phyloP scores from a whole-genome alignment of 306 rosid genomes.

The Medicago lupulina region DNA sequence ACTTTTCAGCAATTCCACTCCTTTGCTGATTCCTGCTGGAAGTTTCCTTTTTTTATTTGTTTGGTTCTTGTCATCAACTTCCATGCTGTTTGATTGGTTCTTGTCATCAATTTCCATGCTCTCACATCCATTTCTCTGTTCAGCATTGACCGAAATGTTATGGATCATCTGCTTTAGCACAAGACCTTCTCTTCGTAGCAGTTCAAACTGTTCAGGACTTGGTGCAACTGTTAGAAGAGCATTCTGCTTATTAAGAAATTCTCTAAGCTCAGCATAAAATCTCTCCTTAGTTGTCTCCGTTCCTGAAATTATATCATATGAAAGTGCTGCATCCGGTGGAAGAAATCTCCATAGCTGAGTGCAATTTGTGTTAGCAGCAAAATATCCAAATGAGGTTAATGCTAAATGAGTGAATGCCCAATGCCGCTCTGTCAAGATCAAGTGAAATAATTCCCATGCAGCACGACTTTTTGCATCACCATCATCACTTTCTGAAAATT shows the following conservation, averaged over 20 bases:
- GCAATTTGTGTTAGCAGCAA: slow-evolving; percentile 67
- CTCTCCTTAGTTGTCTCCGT: slow-evolving; percentile 56
- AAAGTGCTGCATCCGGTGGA: slow-evolving; percentile 80
- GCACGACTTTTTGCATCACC: slow-evolving; percentile 62
- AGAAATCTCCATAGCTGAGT: slow-evolving; percentile 82
- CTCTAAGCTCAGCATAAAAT: slow-evolving; percentile 67
- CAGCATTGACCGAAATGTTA: slow-evolving; percentile 50
- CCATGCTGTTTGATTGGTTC: slow-evolving; percentile 49
- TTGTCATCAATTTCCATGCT: slow-evolving; percentile 56
- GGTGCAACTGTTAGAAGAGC: slow-evolving; percentile 63
- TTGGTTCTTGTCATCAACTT: slow-evolving; percentile 48
- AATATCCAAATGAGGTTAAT: slow-evolving; percentile 74
- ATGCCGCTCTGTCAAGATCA: slow-evolving; percentile 78
- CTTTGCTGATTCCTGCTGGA: slow-evolving; percentile 71
- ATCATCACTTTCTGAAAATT: slow-evolving; percentile 60
- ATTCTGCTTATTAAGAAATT: slow-evolving; percentile 71
- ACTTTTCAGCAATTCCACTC: slow-evolving; percentile 73
- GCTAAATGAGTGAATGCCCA: slow-evolving; percentile 88
- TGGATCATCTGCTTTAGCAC: slow-evolving; percentile 63
- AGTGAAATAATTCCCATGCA: slow-evolving; percentile 68
- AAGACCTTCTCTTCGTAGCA: slow-evolving; percentile 69
- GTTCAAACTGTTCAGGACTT: slow-evolving; percentile 67
- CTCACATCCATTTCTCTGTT: slow-evolving; percentile 45
- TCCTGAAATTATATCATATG: slow-evolving; percentile 71
- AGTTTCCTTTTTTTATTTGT: slow-evolving; percentile 76